Evolutionary conservation across 768 basidiomycete genomes (phyloP).

Genomic region (Nevesoporus exiguus): DNA sequence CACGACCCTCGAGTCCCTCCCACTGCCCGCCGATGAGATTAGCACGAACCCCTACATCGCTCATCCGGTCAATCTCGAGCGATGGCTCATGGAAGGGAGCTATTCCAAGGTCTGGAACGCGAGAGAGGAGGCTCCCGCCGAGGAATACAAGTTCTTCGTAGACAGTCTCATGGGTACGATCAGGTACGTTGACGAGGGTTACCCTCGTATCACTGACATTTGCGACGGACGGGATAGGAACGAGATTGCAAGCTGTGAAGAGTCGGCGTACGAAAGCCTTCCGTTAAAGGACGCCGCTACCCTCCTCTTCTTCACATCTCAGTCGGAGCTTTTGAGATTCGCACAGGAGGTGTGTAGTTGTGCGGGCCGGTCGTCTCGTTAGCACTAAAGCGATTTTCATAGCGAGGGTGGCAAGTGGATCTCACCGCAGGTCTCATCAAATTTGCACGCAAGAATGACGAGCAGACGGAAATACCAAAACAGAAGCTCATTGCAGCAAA

Average conservation of each 20-base stretch:
- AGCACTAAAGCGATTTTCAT: slow-evolving; percentile 4
- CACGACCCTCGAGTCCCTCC: slow-evolving; percentile 89
- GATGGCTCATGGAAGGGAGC: slow-evolving; percentile 98
- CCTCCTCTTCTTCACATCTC: slow-evolving; percentile 85
- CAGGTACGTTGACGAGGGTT: slow-evolving; percentile 46
- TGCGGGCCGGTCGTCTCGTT: neutral
- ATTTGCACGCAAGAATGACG: slow-evolving; percentile 80
- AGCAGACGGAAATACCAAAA: slow-evolving; percentile 82
- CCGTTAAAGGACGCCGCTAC: slow-evolving; percentile 88
- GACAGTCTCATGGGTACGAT: slow-evolving; percentile 94
- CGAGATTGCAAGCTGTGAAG: slow-evolving; percentile 97
- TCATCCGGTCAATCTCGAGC: slow-evolving; percentile 88
- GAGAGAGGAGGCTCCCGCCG: slow-evolving; percentile 85
- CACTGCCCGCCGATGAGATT: slow-evolving; percentile 63
- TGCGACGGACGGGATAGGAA: slow-evolving; percentile 48
- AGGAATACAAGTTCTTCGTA: slow-evolving; percentile 93
- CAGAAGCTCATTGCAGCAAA: slow-evolving; percentile 77
- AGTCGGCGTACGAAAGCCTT: slow-evolving; percentile 87
- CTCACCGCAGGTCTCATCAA: slow-evolving; percentile 63
- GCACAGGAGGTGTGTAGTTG: slow-evolving; percentile 63
- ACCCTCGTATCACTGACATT: neutral
- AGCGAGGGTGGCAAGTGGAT: slow-evolving; percentile 87
- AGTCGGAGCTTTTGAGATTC: slow-evolving; percentile 78
- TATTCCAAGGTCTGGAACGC: slow-evolving; percentile 99
- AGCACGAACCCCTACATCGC: slow-evolving; percentile 68